phyloP scores from a whole-genome alignment of 1,139 yeast species.

The Hansenula lynferdii region DNA sequence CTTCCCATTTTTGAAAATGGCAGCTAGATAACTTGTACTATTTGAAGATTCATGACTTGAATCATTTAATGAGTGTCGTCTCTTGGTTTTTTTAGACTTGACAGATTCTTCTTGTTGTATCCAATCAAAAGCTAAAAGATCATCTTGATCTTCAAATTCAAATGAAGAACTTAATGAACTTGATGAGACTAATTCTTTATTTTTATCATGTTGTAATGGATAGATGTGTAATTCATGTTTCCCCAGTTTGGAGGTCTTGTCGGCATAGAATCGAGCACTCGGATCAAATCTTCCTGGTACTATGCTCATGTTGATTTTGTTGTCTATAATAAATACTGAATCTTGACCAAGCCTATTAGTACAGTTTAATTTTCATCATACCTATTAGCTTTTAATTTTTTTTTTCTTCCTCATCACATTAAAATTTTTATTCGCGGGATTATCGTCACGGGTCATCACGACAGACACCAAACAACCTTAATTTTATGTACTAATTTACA shows the following conservation, averaged over 20 bases:
- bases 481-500: neutral
- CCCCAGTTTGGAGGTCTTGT: neutral
- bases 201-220: conserved; percentile 9
- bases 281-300: conserved; percentile 4
- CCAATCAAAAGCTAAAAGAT: conserved; percentile 22
- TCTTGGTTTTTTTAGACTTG: conserved; percentile 3
- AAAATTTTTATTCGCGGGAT: conserved; percentile 1
- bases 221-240: conserved; percentile 19
- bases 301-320: neutral
- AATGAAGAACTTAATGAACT: conserved; percentile 15
- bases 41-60: conserved; percentile 3
- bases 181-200: conserved; percentile 8
- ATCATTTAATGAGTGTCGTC: conserved; percentile 6
- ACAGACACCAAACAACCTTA: neutral
- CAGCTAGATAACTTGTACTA: conserved; percentile 27
- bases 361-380: too few relatives aligned
- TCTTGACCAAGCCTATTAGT: too few relatives aligned
- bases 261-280: conserved; percentile 3
- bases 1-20: conserved; percentile 34
- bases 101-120: conserved; percentile 5
- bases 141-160: conserved; percentile 25
- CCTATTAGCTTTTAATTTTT: too few relatives aligned
- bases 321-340: too few relatives aligned
- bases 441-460: neutral
- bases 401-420: too few relatives aligned